Evolutionary conservation across 2,329 filamentous ascomycete genomes (phyloP), one percentile per base, ranked within the genome.

Genomic region (Penicillium sp.): DNA sequence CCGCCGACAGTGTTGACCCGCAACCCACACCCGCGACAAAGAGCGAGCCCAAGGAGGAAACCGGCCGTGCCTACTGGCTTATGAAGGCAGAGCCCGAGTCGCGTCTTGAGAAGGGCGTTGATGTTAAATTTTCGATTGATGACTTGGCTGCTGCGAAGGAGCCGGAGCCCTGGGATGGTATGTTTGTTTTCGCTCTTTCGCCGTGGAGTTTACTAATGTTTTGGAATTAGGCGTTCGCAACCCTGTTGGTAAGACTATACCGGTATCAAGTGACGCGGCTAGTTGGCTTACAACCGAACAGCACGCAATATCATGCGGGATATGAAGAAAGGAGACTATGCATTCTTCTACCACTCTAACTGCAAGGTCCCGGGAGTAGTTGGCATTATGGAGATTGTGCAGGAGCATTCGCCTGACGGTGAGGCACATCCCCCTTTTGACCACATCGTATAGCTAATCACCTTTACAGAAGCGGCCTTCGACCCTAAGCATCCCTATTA

Each of bases 311-410:
- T 96, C 68, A 86, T 99, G 74, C 84, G 89, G 27, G 83, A 85
- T 8, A 99, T 99, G 94, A 91, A 89, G 63, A 85, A 86, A 50
- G 92, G 92, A 45, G 94, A 99, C 67, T 79, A 92, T 28, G 92
- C 91, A 24, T 97, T 99, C 75, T 97, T 99, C 76, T 97, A 97
- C 69, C 92, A 96, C 73, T 95, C 89, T 42, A 95, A 94, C 64
- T 94, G 89, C 74, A 95, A 95, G 69, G 82, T 87, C 22, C 91
- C 92, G 0, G 92, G 89, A 2, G 90, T 97, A 43, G 90, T 87
- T 1, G 92, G 92, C 1, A 83, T 87, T 16, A 92, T 96, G 88
- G 88, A 94, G 64, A 88, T 99, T 56, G 91, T 95, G 14, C 80
- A 83, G 58, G 92, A 96, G 67, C 88, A 90, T 60, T 86, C 87